Conservation (phyloP, 2,329 filamentous ascomycete species). For the Aspergillus sp. region DNA sequence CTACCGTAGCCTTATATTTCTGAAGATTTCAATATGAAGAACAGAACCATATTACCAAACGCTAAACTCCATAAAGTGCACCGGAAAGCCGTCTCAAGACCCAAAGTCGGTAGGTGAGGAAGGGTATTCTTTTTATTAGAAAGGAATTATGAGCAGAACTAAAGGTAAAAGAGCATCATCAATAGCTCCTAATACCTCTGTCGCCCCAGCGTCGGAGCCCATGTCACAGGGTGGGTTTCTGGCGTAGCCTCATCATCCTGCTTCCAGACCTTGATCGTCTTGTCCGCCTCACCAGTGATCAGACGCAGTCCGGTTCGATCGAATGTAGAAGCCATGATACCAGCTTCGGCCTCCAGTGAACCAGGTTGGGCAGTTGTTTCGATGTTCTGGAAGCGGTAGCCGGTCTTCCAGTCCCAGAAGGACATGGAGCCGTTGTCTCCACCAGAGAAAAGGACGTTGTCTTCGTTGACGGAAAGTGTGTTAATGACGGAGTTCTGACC, state of each 20-base stretch:
- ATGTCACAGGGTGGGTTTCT: constrained; percentile 87
- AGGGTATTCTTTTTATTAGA: constrained; percentile 8
- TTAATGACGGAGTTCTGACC: constrained; percentile 97
- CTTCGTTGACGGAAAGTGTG: constrained; percentile 85
- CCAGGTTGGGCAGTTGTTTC: constrained; percentile 94
- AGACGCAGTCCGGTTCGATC: constrained; percentile 84
- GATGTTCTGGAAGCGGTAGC: constrained; percentile 83
- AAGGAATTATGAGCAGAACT: neutral
- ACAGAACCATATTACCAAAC: constrained; percentile 18
- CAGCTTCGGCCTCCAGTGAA: constrained; percentile 88
- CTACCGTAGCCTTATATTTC: neutral
- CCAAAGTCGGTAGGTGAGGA: neutral
- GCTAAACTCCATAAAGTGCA: constrained; percentile 35
- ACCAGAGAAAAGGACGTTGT: constrained; percentile 92
- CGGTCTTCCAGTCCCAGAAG: constrained; percentile 99
- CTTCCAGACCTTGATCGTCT: constrained; percentile 99
- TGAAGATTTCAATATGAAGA: neutral
- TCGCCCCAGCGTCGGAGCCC: constrained; percentile 78
- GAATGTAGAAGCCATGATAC: constrained; percentile 91
- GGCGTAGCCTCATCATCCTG: constrained; percentile 87
- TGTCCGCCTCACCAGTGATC: constrained; percentile 94
- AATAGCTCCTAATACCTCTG: constrained; percentile 64
- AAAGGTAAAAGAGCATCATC: neutral
- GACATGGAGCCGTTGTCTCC: constrained; percentile 94
- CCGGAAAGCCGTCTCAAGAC: constrained; percentile 1